A percentile compares a stretch with the other conserved stretches of the same genome.
These are phyloP conservation scores for Brassica carinata DNA, from an alignment of 345 rosid genomes.

Conservation along the genomic window DNA sequence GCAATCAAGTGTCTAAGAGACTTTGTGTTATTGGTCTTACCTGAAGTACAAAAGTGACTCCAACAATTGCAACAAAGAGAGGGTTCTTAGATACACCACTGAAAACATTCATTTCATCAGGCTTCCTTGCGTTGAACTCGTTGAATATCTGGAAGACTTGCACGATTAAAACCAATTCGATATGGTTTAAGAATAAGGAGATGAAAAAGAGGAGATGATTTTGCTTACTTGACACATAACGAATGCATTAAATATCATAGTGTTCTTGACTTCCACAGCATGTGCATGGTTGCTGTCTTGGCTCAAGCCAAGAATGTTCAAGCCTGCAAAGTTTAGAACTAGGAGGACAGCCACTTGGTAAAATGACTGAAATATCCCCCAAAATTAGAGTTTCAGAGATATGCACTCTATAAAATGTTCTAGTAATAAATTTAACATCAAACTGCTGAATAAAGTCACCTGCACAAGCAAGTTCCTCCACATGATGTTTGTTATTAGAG, in stretches of 20 bases:
- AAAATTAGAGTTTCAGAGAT: conserved; percentile 12
- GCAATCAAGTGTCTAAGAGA: not conserved
- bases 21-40: conserved; percentile 39
- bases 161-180: conserved; percentile 14
- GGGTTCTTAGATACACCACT: conserved; percentile 75
- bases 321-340: conserved; percentile 78
- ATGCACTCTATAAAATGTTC: not conserved
- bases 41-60: conserved; percentile 77
- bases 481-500: conserved; percentile 94
- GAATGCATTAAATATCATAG: conserved; percentile 90
- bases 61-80: conserved; percentile 77
- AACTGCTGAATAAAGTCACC: conserved; percentile 43
- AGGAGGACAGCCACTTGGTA: conserved; percentile 91
- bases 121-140: conserved; percentile 97
- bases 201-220: conserved; percentile 35
- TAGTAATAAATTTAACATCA: not conserved
- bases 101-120: conserved; percentile 86
- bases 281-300: conserved; percentile 44
- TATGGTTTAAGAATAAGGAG: conserved; percentile 3
- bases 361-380: conserved; percentile 56
- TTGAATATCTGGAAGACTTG: conserved; percentile 69
- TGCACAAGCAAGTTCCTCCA: conserved; percentile 94
- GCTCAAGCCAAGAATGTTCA: conserved; percentile 55
- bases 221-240: conserved; percentile 91
- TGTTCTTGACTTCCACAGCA: conserved; percentile 72